Evolutionary conservation across 177 flowering plant species (phyloP).

Genomic region (Vitis hybrid): DNA sequence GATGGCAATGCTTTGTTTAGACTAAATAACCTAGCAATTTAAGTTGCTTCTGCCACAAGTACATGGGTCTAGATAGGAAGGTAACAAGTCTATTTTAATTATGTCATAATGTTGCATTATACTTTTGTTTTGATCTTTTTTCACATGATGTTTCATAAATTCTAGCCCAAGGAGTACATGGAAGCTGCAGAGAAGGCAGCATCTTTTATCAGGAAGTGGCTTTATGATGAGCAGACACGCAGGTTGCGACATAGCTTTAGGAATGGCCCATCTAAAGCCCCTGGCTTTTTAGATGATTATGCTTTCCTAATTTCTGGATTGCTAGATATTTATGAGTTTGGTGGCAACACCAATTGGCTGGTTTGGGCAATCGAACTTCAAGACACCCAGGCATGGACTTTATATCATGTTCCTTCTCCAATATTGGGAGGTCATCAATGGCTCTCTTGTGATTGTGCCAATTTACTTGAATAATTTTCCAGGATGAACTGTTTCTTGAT

Average conservation of each 20-base stretch:
- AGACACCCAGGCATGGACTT: constrained; percentile 65
- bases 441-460: not conserved
- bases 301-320: constrained; percentile 84
- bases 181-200: constrained; percentile 85
- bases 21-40: no score
- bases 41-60: no score
- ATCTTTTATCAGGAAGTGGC: constrained; percentile 64
- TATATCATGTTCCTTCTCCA: not conserved
- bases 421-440: not conserved
- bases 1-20: not conserved
- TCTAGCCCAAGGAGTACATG: constrained; percentile 78
- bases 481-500: constrained; percentile 93
- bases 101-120: not conserved
- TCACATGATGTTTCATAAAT: not conserved
- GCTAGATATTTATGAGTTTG: constrained; percentile 81
- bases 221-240: constrained; percentile 55
- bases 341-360: constrained; percentile 70
- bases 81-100: not conserved
- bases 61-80: no score
- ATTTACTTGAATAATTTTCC: constrained; percentile 11
- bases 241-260: constrained; percentile 82
- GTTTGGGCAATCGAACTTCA: constrained; percentile 86
- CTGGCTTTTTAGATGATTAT: constrained; percentile 93
- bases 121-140: not conserved
- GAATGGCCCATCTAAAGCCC: constrained; percentile 92